These are phyloP conservation scores for Rhizophora mangle DNA, from an alignment of 345 rosid genomes.

Conservation along the genomic window DNA sequence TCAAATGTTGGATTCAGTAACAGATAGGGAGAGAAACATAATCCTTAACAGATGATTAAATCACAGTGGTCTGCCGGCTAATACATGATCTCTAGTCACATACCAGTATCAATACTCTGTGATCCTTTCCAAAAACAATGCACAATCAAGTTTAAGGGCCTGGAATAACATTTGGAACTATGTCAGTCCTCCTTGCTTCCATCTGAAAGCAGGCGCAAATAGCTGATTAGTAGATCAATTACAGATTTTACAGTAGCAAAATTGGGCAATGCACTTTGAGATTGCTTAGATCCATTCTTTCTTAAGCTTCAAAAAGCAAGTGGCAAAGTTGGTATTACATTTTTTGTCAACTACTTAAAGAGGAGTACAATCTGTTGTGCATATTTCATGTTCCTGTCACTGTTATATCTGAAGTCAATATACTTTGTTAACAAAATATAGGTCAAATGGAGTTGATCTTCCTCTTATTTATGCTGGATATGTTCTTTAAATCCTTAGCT, in stretches of 20 bases:
- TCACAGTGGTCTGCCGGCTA: too few relatives aligned
- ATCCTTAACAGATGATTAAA: too few relatives aligned
- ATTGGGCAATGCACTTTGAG: too few relatives aligned
- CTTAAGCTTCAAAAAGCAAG: background rate
- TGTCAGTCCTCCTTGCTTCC: background rate
- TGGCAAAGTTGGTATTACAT: background rate
- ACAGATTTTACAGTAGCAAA: too few relatives aligned
- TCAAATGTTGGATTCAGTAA: background rate
- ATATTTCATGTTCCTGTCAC: too few relatives aligned
- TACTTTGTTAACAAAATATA: too few relatives aligned
- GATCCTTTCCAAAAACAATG: too few relatives aligned
- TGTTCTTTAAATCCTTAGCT: constrained; percentile 3
- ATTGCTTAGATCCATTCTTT: background rate
- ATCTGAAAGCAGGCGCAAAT: background rate
- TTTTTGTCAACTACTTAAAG: too few relatives aligned
- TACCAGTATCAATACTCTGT: too few relatives aligned
- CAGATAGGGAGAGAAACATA: background rate
- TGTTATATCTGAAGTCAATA: too few relatives aligned
- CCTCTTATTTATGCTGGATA: constrained; percentile 1
- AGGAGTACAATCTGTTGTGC: too few relatives aligned
- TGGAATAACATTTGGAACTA: background rate
- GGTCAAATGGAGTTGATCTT: too few relatives aligned
- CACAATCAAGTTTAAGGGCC: background rate
- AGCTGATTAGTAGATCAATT: background rate
- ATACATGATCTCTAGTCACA: background rate